Base-by-base conservation (phyloP, 164 flowering plant genomes). In the Nymphaea thermarum region DNA sequence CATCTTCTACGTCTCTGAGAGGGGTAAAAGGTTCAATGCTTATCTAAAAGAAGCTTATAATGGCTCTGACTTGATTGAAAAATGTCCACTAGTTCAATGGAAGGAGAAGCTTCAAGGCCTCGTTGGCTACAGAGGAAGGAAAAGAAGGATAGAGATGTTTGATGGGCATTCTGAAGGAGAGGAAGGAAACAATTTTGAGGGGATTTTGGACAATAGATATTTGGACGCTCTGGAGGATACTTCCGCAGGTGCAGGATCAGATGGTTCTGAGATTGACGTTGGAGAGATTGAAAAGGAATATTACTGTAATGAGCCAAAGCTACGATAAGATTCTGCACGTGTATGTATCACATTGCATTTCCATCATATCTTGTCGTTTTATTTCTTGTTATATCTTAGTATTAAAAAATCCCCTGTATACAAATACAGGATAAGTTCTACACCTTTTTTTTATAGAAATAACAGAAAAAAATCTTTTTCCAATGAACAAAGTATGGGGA, bases 1-100 rank as follows among this genome's bases (percentile, higher is more conserved):
- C 16, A 88, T 93, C 43, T 91, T 93, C 68, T 93, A 93, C 71
- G 98, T 93, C 14, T 91, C 97, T 14, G 97, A 91, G 81, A 85
- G 97, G 74, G 98, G 98, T 42, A 91, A 84, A 81, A 85, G 98
- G 70, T 82, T 89, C 65, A 85, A 84, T 71, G 97, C 86, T 66
- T 91, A 84, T 74, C 76, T 91, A 76, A 93, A 85, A 2, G 93
- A 93, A 79, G 97, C 89, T 57, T 93, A 93, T 73, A 82, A 91
- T 66, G 86, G 93, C n/a, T 69, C 82, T 5, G 90, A 93, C 76
- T 80, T 91, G 76, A 89, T 89, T 59, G 83, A 85, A 67, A 93
- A 93, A 70, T 71, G 82, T 44, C 96, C 93, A 14, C 74, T 89
- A 77, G 85, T 89, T 43, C 80, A 85, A 68, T 93, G 98, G 98